Evolutionary conservation across 208 protist species (phyloP).

Genomic region (Wallacemonas sp.): DNA sequence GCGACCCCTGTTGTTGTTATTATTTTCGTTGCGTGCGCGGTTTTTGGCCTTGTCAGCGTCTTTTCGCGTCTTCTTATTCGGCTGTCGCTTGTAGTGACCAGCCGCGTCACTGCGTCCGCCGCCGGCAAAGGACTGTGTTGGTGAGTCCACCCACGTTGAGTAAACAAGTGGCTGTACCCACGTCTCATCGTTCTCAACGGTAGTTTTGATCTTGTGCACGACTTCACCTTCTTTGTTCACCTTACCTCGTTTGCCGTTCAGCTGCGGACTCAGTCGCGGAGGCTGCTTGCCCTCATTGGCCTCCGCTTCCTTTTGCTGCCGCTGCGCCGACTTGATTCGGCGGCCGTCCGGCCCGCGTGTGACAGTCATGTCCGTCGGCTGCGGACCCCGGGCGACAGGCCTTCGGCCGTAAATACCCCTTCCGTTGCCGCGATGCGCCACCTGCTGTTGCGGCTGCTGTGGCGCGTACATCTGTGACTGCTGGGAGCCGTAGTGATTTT

Average conservation of each 20-base stretch:
- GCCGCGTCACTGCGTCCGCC: slow-evolving; percentile 6
- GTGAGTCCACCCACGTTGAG: slow-evolving; percentile 40
- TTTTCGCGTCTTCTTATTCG: neutral
- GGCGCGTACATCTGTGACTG: slow-evolving; percentile 2
- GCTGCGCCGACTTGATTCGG: slow-evolving; percentile 15
- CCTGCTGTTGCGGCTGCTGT: neutral
- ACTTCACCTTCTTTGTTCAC: neutral
- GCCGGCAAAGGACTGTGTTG: slow-evolving; percentile 11
- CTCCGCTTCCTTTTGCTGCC: neutral
- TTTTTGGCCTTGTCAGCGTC: slow-evolving; percentile 1
- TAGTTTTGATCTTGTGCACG: slow-evolving; percentile 27
- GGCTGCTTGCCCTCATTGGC: neutral
- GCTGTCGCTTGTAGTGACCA: slow-evolving; percentile 29
- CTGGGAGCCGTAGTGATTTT: neutral
- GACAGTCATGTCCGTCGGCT: slow-evolving; percentile 28
- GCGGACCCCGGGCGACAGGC: slow-evolving; percentile 41
- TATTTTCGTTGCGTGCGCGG: neutral
- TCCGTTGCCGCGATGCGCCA: neutral
- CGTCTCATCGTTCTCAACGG: slow-evolving; percentile 35
- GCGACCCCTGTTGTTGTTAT: neutral
- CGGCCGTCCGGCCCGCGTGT: slow-evolving; percentile 29
- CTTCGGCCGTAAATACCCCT: neutral
- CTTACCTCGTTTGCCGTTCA: neutral
- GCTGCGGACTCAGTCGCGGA: neutral
- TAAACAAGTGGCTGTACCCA: slow-evolving; percentile 36